Conservation (phyloP, 305 asterid species). For the Nicotiana rustica region DNA sequence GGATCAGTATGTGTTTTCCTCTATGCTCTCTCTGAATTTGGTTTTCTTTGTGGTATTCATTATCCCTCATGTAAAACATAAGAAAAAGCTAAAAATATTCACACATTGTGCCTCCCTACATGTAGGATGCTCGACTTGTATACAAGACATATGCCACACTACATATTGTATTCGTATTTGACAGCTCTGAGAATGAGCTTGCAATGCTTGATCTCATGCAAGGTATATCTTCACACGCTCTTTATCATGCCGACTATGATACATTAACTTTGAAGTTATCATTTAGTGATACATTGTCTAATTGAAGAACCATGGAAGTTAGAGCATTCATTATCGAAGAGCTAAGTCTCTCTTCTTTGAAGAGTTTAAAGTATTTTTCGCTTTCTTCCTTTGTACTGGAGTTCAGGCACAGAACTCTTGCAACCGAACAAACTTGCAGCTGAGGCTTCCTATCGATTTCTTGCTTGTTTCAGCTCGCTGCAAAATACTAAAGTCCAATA, state of each 20-base stretch:
- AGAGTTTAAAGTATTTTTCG: background rate
- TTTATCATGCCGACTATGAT: background rate
- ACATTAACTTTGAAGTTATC: background rate
- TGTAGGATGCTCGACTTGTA: slow-evolving; percentile 84
- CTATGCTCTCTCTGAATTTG: background rate
- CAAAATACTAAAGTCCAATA: background rate
- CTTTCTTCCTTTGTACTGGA: background rate
- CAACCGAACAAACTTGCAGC: background rate
- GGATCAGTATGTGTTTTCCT: slow-evolving; percentile 68
- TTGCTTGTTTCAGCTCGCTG: background rate
- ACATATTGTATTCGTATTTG: slow-evolving; percentile 83
- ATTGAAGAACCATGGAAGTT: background rate
- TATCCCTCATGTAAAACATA: slow-evolving; percentile 1
- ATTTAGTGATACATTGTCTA: background rate
- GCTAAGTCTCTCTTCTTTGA: slow-evolving; percentile 2
- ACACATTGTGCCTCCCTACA: background rate
- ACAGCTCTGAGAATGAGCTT: slow-evolving; percentile 86
- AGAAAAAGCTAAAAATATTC: background rate
- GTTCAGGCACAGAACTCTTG: background rate
- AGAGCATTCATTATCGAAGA: background rate
- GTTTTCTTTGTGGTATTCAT: background rate
- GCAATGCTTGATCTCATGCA: slow-evolving; percentile 99
- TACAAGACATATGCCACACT: slow-evolving; percentile 90
- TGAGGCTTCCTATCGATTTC: background rate
- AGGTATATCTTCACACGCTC: slow-evolving; percentile 56